These are phyloP conservation scores for Cladophialophora yegresii DNA, from an alignment of 2,329 filamentous ascomycete species.

Conservation along the genomic window DNA sequence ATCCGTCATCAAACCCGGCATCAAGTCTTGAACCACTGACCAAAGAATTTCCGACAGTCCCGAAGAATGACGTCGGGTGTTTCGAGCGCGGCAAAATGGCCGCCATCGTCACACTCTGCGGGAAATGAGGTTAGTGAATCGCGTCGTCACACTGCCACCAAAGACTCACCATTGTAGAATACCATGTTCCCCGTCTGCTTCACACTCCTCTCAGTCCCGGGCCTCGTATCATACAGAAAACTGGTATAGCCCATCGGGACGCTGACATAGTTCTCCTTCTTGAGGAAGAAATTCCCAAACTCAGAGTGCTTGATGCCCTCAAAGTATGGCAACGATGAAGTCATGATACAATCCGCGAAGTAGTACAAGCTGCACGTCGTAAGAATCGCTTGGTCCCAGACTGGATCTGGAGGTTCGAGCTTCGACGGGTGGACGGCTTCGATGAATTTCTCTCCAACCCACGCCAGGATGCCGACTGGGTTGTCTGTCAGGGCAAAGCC, in stretches of 20 bases:
- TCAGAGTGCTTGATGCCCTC: constrained; percentile 24
- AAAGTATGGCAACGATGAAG: constrained; percentile 22
- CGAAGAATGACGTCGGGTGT: constrained; percentile 33
- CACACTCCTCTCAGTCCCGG: constrained; percentile 44
- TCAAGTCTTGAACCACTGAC: constrained; percentile 11
- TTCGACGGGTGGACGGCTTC: constrained; percentile 21
- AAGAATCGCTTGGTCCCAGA: constrained; percentile 24
- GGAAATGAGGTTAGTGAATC: neutral
- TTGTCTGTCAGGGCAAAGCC: constrained; percentile 69
- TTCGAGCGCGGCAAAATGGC: constrained; percentile 45
- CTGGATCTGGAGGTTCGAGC: constrained; percentile 2
- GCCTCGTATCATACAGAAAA: constrained; percentile 48
- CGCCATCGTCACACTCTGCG: constrained; percentile 38
- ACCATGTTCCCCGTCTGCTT: constrained; percentile 46
- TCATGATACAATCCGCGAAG: constrained; percentile 27
- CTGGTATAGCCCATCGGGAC: constrained; percentile 50
- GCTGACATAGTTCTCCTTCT: constrained; percentile 30
- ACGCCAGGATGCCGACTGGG: constrained; percentile 69
- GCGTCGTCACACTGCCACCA: neutral
- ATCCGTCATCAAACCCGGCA: neutral
- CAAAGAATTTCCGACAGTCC: constrained; percentile 27
- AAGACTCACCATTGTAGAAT: constrained; percentile 36
- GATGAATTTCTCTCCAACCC: constrained; percentile 72
- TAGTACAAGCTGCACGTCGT: constrained; percentile 27
- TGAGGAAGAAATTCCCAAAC: constrained; percentile 23